These are phyloP conservation scores for Phytomonas sp. DNA, from an alignment of 208 protist genomes.

Conservation along the genomic window DNA sequence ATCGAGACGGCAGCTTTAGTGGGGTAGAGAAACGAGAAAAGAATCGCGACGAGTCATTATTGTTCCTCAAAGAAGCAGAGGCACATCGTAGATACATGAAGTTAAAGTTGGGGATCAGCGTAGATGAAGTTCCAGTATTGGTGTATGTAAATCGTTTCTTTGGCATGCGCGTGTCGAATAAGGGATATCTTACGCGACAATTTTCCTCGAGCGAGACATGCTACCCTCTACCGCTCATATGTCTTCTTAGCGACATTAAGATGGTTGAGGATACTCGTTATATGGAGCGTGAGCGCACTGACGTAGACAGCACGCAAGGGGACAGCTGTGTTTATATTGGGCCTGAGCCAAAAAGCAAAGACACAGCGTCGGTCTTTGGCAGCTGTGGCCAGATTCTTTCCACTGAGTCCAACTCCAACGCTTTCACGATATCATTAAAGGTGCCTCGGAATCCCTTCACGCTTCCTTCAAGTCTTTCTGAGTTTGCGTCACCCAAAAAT, in stretches of 20 bases:
- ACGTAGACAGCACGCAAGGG: conserved; percentile 39
- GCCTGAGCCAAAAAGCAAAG: conserved; percentile 45
- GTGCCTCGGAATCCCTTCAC: conserved; percentile 29
- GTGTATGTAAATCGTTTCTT: conserved; percentile 82
- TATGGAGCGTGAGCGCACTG: conserved; percentile 53
- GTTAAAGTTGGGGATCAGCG: conserved; percentile 65
- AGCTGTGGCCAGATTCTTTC: conserved; percentile 8
- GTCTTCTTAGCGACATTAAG: conserved; percentile 41
- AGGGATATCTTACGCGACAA: conserved; percentile 49
- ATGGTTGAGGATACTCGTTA: conserved; percentile 69
- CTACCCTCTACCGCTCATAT: conserved; percentile 64
- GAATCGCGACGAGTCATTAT: conserved; percentile 51
- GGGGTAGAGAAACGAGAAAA: conserved; percentile 42
- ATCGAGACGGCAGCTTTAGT: conserved; percentile 43
- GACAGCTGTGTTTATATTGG: conserved; percentile 66
- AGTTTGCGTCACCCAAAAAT: conserved; percentile 44
- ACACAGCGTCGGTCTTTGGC: conserved; percentile 7
- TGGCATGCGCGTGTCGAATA: conserved; percentile 53
- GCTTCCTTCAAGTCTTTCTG: conserved; percentile 40
- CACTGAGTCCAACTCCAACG: conserved; percentile 8
- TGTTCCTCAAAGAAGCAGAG: conserved; percentile 61
- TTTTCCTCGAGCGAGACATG: conserved; percentile 70
- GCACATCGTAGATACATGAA: conserved; percentile 71
- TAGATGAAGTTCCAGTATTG: conserved; percentile 46
- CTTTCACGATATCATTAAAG: conserved; percentile 30